These are phyloP conservation scores for Trichosanthes truncata DNA, from an alignment of 306 rosid genomes.

Conservation along the genomic window DNA sequence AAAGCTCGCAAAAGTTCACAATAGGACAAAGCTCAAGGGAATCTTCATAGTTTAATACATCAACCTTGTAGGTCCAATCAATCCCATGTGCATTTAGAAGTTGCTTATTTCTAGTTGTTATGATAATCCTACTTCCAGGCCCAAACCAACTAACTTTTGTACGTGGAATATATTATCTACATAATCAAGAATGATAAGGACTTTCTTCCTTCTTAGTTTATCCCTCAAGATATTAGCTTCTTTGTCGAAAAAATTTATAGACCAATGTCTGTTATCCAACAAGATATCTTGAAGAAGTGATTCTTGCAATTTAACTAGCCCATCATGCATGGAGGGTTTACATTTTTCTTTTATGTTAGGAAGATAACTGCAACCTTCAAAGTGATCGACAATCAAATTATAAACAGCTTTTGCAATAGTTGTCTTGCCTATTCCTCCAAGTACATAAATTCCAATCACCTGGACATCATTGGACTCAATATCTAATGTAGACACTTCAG, in stretches of 20 bases:
- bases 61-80: not conserved
- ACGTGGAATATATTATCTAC: no score
- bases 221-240: no score
- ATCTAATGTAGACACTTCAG: no score
- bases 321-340: not conserved
- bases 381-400: not conserved
- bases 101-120: constrained; percentile 15
- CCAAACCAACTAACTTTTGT: no score
- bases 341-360: not conserved
- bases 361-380: not conserved
- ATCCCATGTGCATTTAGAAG: not conserved
- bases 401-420: no score
- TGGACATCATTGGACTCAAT: no score
- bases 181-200: no score
- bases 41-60: not conserved
- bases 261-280: no score
- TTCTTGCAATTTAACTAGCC: not conserved
- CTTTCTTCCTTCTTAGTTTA: no score
- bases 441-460: no score
- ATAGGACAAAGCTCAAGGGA: not conserved
- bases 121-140: constrained; percentile 7
- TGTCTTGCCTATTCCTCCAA: no score
- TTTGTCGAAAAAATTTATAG: no score
- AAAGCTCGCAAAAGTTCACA: not conserved
- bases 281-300: not conserved